Conservation (phyloP, 176 grass and related monocot species). For the Phyllostachys edulis region DNA sequence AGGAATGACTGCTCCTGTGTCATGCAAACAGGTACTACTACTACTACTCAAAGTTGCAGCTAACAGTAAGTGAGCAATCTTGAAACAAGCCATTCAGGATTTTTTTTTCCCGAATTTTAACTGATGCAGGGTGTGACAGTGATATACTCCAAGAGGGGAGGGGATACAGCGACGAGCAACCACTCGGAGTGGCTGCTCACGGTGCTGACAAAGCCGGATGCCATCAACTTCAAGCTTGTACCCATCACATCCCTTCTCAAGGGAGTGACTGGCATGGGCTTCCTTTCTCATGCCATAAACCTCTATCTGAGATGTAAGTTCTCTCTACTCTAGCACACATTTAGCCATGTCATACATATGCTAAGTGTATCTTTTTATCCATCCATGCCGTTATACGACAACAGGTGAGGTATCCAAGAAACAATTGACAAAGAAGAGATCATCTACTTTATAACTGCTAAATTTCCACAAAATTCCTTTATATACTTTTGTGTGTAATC, state of each 20-base stretch:
- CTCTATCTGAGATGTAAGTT: conserved; percentile 89
- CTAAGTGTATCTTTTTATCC: background rate
- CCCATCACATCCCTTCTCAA: conserved; percentile 84
- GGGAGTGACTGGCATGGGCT: conserved; percentile 56
- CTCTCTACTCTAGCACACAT: background rate
- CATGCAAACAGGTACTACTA: conserved; percentile 66
- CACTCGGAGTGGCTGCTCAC: conserved; percentile 89
- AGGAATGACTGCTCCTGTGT: conserved; percentile 49
- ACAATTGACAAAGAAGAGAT: background rate
- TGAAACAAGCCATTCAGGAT: background rate
- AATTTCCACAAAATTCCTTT: background rate
- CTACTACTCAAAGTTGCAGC: background rate
- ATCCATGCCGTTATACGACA: background rate
- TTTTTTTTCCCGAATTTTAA: background rate
- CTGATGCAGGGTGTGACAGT: conserved; percentile 73
- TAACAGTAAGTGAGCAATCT: background rate
- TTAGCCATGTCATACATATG: background rate
- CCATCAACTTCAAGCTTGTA: conserved; percentile 77
- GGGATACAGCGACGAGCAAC: conserved; percentile 49
- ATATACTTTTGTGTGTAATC: background rate
- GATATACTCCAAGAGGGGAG: conserved; percentile 81
- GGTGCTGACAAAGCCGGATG: conserved; percentile 55
- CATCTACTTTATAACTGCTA: background rate
- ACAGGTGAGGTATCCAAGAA: background rate
- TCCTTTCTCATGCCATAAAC: conserved; percentile 92